Evolutionary conservation across 148 eudicot species (phyloP).

Genomic region (Polygonum aviculare): DNA sequence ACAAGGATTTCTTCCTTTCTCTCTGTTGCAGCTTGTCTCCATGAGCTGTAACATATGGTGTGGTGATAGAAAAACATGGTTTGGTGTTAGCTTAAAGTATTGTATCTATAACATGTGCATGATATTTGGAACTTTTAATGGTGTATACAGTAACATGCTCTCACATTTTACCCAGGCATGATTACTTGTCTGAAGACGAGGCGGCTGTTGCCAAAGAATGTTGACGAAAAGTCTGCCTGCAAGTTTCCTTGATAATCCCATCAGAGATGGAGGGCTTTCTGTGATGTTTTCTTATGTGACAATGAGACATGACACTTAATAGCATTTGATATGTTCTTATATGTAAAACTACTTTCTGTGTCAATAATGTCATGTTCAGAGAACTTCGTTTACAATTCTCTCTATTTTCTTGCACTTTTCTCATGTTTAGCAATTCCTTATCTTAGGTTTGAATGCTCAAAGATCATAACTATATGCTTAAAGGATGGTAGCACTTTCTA

Average conservation of each 20-base stretch:
- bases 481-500: no score
- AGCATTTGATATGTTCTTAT: no score
- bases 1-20: no score
- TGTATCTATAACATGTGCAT: neutral
- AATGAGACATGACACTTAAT: neutral
- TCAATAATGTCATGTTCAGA: no score
- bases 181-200: constrained; percentile 45
- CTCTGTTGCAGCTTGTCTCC: no score
- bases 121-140: neutral
- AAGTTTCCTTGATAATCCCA: neutral
- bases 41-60: neutral
- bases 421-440: no score
- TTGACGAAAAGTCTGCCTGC: constrained; percentile 21
- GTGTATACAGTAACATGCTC: neutral
- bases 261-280: neutral
- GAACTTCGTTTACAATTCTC: no score
- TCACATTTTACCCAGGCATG: constrained; percentile 38
- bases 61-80: neutral
- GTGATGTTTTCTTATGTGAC: neutral
- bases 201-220: constrained; percentile 57
- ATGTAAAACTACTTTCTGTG: no score
- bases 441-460: no score
- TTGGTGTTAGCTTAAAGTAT: neutral
- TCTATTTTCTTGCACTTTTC: no score
- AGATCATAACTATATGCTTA: no score